Evolutionary conservation across 805 yeast species (phyloP), one percentile per base, ranked within the genome.

Genomic region (Saccharomycopsis lassenensis): DNA sequence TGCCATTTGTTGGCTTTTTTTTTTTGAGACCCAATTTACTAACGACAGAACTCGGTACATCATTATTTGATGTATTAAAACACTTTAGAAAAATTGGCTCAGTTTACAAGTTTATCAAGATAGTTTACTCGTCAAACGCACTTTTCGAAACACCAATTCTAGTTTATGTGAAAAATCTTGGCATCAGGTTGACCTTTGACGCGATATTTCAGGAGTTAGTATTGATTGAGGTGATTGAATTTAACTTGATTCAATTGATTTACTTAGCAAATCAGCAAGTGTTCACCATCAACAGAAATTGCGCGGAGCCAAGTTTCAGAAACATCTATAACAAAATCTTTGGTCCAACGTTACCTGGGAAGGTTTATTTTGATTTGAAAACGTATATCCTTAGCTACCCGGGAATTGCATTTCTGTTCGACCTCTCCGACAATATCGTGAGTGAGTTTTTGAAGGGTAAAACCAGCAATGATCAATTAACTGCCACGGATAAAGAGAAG

Each of bases 341-440:
- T 48, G 79, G 79, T 0, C 78, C 78, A 2, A 71, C 78, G 0
- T 69, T 65, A 39, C 75, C 77, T 2, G 79, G 78, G 0, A 48
- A 44, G 20, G 46, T 61, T 11, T 55, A 58, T 35, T 22, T 34
- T 1, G 41, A 44, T 4, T 33, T 48, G 16, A 40, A 46, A 10
- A 41, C 47, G 24, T 72, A 71, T 45, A 50, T 59, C 10, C 55
- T 72, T 22, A 62, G 69, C 18, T 72, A 72, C 44, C 68, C 71
- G 1, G 78, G 78, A 0, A 58, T 71, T 5, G 56, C 69, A 1
- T 71, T 71, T 21, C 34, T 26, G 28, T 31, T 38, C 17, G 11
- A 20, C 5, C 24, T 39, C 11, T 14, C 33, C 4, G 23, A 33
- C 5, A 14, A 15, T 4, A 36, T 35, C 10, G 7, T 23, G 15